phyloP scores from a whole-genome alignment of 1,284 basidiomycete genomes.

The Ceratobasidium sp. region DNA sequence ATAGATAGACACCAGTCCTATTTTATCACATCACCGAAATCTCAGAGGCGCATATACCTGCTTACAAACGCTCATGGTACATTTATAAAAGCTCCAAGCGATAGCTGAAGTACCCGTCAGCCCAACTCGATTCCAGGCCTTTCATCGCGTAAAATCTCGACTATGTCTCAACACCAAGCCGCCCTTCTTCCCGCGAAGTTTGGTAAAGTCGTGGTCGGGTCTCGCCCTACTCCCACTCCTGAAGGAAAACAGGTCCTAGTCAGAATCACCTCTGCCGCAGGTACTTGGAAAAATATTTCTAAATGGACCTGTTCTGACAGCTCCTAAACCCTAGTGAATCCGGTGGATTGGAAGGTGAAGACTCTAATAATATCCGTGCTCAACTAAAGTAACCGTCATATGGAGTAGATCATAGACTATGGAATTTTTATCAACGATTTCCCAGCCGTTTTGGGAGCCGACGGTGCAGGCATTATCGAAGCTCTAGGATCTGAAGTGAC shows the following conservation, averaged over 20 bases:
- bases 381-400: too few species aligned
- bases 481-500: constrained; percentile 24
- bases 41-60: too few species aligned
- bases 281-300: background rate
- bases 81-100: too few species aligned
- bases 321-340: constrained; percentile 5
- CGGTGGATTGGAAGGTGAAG: constrained; percentile 28
- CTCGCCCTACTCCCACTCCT: background rate
- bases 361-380: too few species aligned
- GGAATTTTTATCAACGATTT: constrained; percentile 8
- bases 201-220: constrained; percentile 1
- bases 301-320: background rate
- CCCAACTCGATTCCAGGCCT: too few species aligned
- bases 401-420: constrained; percentile 1
- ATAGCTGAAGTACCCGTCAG: too few species aligned
- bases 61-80: too few species aligned
- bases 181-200: constrained; percentile 1
- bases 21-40: too few species aligned
- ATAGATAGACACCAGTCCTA: too few species aligned
- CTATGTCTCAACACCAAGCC: constrained; percentile 37
- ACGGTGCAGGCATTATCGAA: constrained; percentile 33
- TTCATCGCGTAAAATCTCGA: background rate
- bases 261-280: background rate
- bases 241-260: constrained; percentile 4
- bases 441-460: constrained; percentile 36